phyloP scores from a whole-genome alignment of 345 rosid genomes.

The Murraya koenigii region DNA sequence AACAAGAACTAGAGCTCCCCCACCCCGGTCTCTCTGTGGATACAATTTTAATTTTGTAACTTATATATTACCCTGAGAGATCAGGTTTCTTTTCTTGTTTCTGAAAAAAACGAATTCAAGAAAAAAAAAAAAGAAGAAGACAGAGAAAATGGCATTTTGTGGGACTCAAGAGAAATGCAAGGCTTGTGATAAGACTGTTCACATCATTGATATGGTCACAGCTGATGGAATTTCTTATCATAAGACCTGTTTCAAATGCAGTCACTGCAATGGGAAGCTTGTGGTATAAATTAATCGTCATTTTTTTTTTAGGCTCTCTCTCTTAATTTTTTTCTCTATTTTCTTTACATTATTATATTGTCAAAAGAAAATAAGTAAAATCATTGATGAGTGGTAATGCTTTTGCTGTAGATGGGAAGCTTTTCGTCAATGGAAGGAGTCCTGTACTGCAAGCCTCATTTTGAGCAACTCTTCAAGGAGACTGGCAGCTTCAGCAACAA shows the following conservation, averaged over 20 bases:
- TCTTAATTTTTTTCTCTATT: not conserved
- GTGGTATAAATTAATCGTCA: slow-evolving; percentile 40
- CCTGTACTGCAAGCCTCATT: slow-evolving; percentile 84
- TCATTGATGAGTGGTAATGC: not conserved
- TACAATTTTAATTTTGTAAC: not conserved
- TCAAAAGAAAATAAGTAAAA: too few relatives aligned
- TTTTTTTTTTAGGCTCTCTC: not conserved
- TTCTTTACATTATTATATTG: not conserved
- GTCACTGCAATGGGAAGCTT: slow-evolving; percentile 77
- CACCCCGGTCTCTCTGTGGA: not conserved
- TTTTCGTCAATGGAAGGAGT: slow-evolving; percentile 71
- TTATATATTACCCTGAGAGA: not conserved
- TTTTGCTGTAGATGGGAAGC: slow-evolving; percentile 51
- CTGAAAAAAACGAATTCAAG: not conserved
- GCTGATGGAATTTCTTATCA: slow-evolving; percentile 83
- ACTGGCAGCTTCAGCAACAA: slow-evolving; percentile 50
- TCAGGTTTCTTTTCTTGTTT: not conserved
- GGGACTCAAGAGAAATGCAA: slow-evolving; percentile 79
- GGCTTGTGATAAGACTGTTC: slow-evolving; percentile 77
- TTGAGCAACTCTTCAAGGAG: slow-evolving; percentile 80
- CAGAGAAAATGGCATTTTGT: slow-evolving; percentile 40
- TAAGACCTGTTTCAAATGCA: slow-evolving; percentile 88
- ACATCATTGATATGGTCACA: slow-evolving; percentile 59
- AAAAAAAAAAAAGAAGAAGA: not conserved
- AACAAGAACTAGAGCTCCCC: slow-evolving; percentile 6